Evolutionary conservation across 1,284 basidiomycete genomes (phyloP).

Genomic region (Ustilago loliicola): DNA sequence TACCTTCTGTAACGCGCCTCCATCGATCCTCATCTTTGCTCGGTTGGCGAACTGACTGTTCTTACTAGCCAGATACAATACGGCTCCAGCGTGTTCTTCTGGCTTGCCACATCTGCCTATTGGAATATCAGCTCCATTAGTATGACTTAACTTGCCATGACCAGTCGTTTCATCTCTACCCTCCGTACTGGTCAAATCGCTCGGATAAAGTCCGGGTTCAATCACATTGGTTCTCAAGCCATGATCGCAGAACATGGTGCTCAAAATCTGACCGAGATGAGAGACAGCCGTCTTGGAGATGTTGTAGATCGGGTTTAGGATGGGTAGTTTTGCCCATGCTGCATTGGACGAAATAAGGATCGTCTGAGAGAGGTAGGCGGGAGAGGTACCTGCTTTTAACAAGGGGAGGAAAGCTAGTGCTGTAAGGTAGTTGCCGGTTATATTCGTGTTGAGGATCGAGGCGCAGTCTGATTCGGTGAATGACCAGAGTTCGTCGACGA

Average conservation of each 20-base stretch:
- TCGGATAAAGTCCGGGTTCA: slow-evolving; percentile 53
- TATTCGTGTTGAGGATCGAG: slow-evolving; percentile 43
- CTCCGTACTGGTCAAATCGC: slow-evolving; percentile 40
- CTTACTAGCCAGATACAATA: slow-evolving; percentile 37
- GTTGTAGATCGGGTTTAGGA: slow-evolving; percentile 60
- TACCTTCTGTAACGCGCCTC: slow-evolving; percentile 52
- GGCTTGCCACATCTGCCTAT: slow-evolving; percentile 45
- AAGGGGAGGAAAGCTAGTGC: slow-evolving; percentile 43
- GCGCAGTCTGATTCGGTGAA: slow-evolving; percentile 35
- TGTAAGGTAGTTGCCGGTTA: slow-evolving; percentile 49
- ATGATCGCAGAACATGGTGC: slow-evolving; percentile 42
- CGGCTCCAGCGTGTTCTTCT: slow-evolving; percentile 37
- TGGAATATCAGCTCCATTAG: slow-evolving; percentile 56
- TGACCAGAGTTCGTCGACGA: slow-evolving; percentile 46
- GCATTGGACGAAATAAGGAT: slow-evolving; percentile 53
- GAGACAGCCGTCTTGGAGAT: slow-evolving; percentile 50
- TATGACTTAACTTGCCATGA: slow-evolving; percentile 36
- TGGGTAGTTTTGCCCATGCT: slow-evolving; percentile 50
- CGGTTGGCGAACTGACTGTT: slow-evolving; percentile 48
- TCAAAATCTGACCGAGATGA: slow-evolving; percentile 45
- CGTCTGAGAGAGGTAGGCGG: slow-evolving; percentile 33
- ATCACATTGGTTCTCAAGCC: slow-evolving; percentile 37
- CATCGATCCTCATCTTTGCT: slow-evolving; percentile 43
- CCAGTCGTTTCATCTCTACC: slow-evolving; percentile 20
- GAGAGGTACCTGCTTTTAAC: slow-evolving; percentile 20